A percentile compares a stretch with the other conserved stretches of the same genome.
phyloP scores from a whole-genome alignment of 805 yeast species.

The Myxozyma sirexii region DNA sequence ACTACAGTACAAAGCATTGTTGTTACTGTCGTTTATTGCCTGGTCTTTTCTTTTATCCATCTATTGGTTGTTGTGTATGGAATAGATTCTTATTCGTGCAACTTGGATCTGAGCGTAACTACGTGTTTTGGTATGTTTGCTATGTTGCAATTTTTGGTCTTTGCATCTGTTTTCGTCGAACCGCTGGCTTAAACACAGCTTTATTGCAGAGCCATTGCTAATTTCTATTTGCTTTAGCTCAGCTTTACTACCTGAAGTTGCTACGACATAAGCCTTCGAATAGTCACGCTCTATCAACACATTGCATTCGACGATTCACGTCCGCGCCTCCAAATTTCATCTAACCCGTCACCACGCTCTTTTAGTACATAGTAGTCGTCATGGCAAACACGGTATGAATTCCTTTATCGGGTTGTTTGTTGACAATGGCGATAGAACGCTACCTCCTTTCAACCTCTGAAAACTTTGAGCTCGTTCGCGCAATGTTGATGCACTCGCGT shows the following conservation, averaged over 20 bases:
- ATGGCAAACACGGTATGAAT: conserved; percentile 25
- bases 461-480: neutral
- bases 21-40: too few species aligned
- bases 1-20: neutral
- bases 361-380: neutral
- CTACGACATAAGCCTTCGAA: too few species aligned
- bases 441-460: too few species aligned
- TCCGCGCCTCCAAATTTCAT: neutral
- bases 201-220: too few species aligned
- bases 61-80: neutral
- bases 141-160: neutral
- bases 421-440: too few species aligned
- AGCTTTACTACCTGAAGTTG: too few species aligned
- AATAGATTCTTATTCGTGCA: neutral
- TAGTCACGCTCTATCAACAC: too few species aligned
- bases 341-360: too few species aligned
- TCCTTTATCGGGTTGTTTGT: neutral
- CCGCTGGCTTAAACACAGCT: too few species aligned
- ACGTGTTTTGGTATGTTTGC: neutral
- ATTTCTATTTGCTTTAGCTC: too few species aligned
- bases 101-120: neutral
- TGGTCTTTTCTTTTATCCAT: neutral
- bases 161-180: neutral
- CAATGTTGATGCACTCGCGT: neutral
- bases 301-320: too few species aligned